These are phyloP conservation scores for Apostasia shenzhenica DNA, from an alignment of 106 monocot species.

Conservation along the genomic window DNA sequence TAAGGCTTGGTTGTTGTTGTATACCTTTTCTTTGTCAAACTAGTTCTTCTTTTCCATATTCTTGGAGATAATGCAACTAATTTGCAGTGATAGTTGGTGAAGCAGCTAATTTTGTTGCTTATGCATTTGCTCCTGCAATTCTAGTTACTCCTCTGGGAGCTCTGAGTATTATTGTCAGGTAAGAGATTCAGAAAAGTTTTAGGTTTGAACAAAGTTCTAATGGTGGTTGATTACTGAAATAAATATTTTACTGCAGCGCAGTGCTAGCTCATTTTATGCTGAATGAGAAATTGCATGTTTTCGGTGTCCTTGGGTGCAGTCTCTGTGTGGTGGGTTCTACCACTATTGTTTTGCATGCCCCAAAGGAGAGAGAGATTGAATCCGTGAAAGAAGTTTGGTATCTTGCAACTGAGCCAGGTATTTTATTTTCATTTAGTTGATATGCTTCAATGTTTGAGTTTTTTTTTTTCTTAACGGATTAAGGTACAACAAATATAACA, in stretches of 20 bases:
- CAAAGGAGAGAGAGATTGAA: conserved; percentile 28
- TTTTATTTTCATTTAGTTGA: too few species aligned
- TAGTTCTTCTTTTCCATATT: too few species aligned
- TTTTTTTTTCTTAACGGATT: too few species aligned
- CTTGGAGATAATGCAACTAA: neutral
- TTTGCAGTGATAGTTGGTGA: conserved; percentile 27
- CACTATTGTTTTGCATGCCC: conserved; percentile 27
- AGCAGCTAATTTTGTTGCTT: conserved; percentile 33
- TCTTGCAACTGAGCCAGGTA: conserved; percentile 29
- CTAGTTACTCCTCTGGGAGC: conserved; percentile 34
- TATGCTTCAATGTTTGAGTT: too few species aligned
- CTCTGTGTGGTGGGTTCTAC: conserved; percentile 29
- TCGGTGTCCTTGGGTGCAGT: conserved; percentile 30
- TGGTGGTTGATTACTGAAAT: neutral
- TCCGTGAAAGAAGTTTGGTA: conserved; percentile 27
- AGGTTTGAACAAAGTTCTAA: neutral
- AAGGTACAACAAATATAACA: too few species aligned
- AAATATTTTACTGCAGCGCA: conserved; percentile 19
- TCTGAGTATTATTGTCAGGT: conserved; percentile 37
- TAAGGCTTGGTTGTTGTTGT: too few species aligned
- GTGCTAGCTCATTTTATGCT: conserved; percentile 29
- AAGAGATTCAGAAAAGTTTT: neutral
- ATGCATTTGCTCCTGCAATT: conserved; percentile 35
- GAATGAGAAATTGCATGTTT: conserved; percentile 21
- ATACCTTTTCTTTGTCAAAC: too few species aligned